Base-by-base conservation (phyloP, 768 basidiomycete genomes). In the Amanita pseudoporphyria region DNA sequence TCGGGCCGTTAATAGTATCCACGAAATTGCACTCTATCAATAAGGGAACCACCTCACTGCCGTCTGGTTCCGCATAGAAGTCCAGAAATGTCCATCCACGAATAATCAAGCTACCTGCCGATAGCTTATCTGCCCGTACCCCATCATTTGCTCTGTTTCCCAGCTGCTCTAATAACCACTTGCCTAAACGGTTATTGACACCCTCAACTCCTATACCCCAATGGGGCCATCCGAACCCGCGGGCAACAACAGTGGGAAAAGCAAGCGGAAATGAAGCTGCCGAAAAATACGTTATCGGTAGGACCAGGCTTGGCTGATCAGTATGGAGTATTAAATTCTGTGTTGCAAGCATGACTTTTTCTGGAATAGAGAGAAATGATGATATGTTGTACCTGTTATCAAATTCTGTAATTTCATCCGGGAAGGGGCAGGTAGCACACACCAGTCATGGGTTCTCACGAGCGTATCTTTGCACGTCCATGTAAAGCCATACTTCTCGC, bases 361-460 rank as follows among this genome's bases (percentile, higher is more conserved):
- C 91, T 0, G 89, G 80, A 47, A 95, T 91, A 35, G 78, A 73
- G 7, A 90, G 68, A 62, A 94, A 87, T 0, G 86, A 82, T 2
- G 80, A 75, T 38, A 96, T 82, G 36, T 69, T 70, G 62, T 94
- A 94, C 89, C 89, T 90, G 21, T 1, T 21, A 18, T 2, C 24
- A 6, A 12, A 4, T 19, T n/a, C 9, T 26, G 13, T 14, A 10
- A 28, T 40, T 5, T 3, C 28, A 6, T 3, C 26, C 19, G 14
- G 14, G 13, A 14, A 18, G n/a, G 9, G 26, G 18, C 6, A 6
- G 6, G 52, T 6, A 16, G 22, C 4, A 16, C 64, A 46, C 57
- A 88, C 93, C 94, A 96, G 62, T 95, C 94, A 45, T 94, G 88
- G 7, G 77, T 87, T 46, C 79, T 75, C 9, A 94, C 80, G 16